Percentiles rank a stretch among this genome's conserved stretches.
These are phyloP conservation scores for Vaccinium macrocarpon DNA, from an alignment of 148 eudicot genomes.

Conservation along the genomic window DNA sequence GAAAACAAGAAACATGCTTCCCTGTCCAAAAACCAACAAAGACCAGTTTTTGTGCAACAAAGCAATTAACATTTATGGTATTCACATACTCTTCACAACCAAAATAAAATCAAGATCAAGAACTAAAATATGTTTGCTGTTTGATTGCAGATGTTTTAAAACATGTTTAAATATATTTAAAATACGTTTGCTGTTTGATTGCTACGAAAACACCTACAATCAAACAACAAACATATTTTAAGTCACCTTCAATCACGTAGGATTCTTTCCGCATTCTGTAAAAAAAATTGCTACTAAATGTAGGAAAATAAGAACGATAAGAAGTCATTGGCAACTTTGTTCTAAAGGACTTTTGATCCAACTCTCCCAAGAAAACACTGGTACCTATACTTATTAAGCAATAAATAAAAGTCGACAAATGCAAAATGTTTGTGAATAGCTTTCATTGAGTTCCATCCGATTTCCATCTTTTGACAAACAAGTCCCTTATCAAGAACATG, in stretches of 20 bases:
- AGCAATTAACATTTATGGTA: not conserved
- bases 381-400: not conserved
- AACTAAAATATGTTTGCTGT: not conserved
- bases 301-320: not conserved
- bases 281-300: not conserved
- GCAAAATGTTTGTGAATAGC: not conserved
- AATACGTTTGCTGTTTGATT: no score
- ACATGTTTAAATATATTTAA: no score
- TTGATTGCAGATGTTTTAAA: no score
- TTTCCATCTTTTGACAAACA: not conserved
- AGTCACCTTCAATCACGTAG: not conserved
- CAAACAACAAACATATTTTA: no score
- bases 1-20: not conserved
- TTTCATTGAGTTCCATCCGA: not conserved
- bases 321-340: not conserved
- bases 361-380: not conserved
- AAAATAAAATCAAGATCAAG: not conserved
- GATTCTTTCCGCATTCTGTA: not conserved
- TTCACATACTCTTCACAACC: not conserved
- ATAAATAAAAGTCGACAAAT: not conserved
- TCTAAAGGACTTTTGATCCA: not conserved
- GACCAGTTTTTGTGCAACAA: slow-evolving; percentile 1
- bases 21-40: not conserved
- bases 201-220: no score
- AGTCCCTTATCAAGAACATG: slow-evolving; percentile 1